A percentile compares a stretch with the other conserved stretches of the same genome.
Evolutionary conservation across 2,329 filamentous ascomycete genomes (phyloP).

Genomic region (Scopulariopsis brevicaulis): DNA sequence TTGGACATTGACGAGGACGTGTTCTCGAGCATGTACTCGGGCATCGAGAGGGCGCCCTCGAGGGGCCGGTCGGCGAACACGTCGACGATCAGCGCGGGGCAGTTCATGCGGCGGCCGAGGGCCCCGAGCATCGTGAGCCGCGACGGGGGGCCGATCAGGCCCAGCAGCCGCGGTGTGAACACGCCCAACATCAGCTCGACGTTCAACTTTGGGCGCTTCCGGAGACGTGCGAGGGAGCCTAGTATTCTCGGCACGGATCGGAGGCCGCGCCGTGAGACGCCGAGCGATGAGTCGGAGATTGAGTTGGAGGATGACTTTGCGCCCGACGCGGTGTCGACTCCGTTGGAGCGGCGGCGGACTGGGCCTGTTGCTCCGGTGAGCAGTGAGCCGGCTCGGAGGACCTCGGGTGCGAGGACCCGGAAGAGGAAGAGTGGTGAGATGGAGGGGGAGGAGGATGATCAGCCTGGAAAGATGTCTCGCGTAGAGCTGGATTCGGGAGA

Average conservation of each 20-base stretch:
- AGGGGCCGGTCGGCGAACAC: constrained; percentile 26
- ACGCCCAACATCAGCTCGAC: constrained; percentile 36
- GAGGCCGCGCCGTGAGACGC: constrained; percentile 18
- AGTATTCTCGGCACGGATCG: constrained; percentile 47
- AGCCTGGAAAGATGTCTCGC: constrained; percentile 22
- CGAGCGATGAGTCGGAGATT: constrained; percentile 11
- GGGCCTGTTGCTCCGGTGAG: constrained; percentile 8
- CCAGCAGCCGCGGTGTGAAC: constrained; percentile 36
- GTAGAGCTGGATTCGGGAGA: constrained; percentile 11
- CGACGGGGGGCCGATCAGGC: constrained; percentile 39
- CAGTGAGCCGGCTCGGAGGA: not conserved
- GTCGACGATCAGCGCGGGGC: constrained; percentile 32
- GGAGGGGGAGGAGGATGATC: constrained; percentile 21
- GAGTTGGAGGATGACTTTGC: constrained; percentile 42
- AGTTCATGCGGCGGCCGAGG: constrained; percentile 32
- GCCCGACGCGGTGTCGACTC: constrained; percentile 59
- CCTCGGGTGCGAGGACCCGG: constrained; percentile 11
- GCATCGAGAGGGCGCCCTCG: constrained; percentile 23
- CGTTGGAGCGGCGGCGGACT: constrained; percentile 38
- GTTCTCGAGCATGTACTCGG: constrained; percentile 27
- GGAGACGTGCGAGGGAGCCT: constrained; percentile 44
- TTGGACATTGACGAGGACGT: constrained; percentile 35
- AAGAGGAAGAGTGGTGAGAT: constrained; percentile 46
- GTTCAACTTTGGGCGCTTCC: constrained; percentile 46
- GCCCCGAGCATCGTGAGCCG: constrained; percentile 39